phyloP scores from a whole-genome alignment of 345 rosid species.

The Balakata baccata region DNA sequence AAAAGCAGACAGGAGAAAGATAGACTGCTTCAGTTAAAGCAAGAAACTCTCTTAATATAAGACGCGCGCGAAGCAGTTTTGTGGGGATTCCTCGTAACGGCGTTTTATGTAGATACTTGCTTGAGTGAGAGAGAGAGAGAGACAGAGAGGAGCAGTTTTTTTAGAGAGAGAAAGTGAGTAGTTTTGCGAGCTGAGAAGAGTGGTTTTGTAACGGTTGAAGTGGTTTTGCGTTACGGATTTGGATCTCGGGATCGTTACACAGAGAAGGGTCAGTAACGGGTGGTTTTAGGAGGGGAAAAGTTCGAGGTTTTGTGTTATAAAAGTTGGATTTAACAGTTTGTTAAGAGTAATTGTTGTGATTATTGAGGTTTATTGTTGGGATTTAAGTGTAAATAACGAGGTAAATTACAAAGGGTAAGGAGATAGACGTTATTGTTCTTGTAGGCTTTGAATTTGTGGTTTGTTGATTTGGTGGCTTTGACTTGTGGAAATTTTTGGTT shows the following conservation, averaged over 20 bases:
- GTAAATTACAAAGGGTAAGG: not conserved
- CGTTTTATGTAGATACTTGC: conserved; percentile 21
- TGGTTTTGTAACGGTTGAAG: conserved; percentile 35
- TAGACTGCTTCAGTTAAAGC: conserved; percentile 21
- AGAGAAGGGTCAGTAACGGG: conserved; percentile 18
- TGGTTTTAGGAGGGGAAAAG: conserved; percentile 18
- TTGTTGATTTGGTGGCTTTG: not conserved
- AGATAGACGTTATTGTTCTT: not conserved
- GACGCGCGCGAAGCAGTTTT: conserved; percentile 36
- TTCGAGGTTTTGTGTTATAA: not conserved
- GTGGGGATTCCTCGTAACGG: conserved; percentile 37
- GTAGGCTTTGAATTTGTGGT: not conserved
- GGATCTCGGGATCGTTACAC: conserved; percentile 40
- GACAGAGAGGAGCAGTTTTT: conserved; percentile 12
- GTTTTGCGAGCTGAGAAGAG: conserved; percentile 23
- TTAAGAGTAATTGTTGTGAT: conserved; percentile 12
- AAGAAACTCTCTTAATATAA: conserved; percentile 36
- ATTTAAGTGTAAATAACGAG: conserved; percentile 17
- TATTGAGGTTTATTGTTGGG: conserved; percentile 16
- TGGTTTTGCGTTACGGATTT: conserved; percentile 37
- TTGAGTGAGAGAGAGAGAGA: conserved; percentile 2
- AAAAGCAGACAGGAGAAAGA: conserved; percentile 9
- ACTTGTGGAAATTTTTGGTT: conserved; percentile 13
- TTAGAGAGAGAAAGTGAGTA: conserved; percentile 19
- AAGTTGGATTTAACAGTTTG: conserved; percentile 2